Conservation (phyloP, 2,329 filamentous ascomycete species). For the Ploettnerulaceae sp. region DNA sequence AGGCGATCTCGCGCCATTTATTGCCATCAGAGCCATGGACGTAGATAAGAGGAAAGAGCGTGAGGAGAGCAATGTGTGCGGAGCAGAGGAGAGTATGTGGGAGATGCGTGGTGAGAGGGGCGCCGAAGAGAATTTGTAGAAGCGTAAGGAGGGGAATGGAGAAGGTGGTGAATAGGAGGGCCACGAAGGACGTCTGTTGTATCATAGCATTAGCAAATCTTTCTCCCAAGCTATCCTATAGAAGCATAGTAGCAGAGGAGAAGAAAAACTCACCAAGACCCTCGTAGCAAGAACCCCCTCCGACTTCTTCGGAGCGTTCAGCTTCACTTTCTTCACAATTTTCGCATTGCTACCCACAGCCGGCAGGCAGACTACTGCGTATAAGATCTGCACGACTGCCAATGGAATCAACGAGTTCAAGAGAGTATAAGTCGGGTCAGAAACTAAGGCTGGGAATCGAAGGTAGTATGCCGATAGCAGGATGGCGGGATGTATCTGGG, state of each 20-base stretch:
- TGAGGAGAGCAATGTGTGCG: conserved; percentile 74
- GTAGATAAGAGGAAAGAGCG: conserved; percentile 77
- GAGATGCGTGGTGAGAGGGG: conserved; percentile 78
- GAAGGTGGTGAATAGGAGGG: conserved; percentile 49
- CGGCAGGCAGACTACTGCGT: conserved; percentile 60
- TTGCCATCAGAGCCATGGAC: conserved; percentile 70
- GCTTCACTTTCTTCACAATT: conserved; percentile 45
- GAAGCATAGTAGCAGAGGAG: neutral
- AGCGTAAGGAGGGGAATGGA: conserved; percentile 50
- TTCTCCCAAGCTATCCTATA: neutral
- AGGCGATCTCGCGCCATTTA: conserved; percentile 66
- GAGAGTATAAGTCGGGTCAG: conserved; percentile 63
- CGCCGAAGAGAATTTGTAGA: conserved; percentile 78
- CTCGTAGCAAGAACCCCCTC: conserved; percentile 13
- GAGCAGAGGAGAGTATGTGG: conserved; percentile 75
- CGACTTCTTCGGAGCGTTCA: conserved; percentile 50
- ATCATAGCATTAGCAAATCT: neutral
- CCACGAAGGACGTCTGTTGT: conserved; percentile 62
- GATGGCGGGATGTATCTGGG: conserved; percentile 62
- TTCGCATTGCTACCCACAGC: conserved; percentile 47
- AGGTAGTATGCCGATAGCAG: conserved; percentile 59
- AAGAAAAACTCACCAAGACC: neutral
- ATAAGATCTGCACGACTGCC: conserved; percentile 57
- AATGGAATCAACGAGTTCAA: conserved; percentile 56
- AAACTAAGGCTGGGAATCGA: conserved; percentile 63